These are phyloP conservation scores for Corymbia citriodora DNA, from an alignment of 441 rosid species.

Conservation along the genomic window DNA sequence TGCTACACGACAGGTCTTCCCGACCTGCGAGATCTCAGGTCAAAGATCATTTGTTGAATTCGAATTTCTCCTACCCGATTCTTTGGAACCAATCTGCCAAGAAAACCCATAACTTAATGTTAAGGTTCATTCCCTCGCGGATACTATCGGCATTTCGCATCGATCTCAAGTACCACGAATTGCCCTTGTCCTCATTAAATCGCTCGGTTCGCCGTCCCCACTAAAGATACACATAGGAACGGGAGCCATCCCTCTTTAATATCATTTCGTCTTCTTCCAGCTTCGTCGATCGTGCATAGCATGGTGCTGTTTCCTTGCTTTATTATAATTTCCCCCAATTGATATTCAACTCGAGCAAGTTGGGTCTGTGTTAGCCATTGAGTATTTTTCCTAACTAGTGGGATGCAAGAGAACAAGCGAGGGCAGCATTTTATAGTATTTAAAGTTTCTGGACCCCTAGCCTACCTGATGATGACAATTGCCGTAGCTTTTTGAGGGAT, in stretches of 20 bases:
- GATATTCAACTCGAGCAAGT: slow-evolving; percentile 1
- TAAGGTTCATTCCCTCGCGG: not conserved
- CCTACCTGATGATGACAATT: not conserved
- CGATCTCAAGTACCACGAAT: not conserved
- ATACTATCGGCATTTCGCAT: not conserved
- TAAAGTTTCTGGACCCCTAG: not conserved
- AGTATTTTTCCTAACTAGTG: not conserved
- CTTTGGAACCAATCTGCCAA: not conserved
- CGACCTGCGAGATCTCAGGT: slow-evolving; percentile 46
- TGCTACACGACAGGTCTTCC: slow-evolving; percentile 13
- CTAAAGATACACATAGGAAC: not conserved
- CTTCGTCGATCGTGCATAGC: slow-evolving; percentile 20
- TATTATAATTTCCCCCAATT: not conserved
- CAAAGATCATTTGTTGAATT: slow-evolving; percentile 48
- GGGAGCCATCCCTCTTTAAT: not conserved
- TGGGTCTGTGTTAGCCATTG: not conserved
- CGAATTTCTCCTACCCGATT: slow-evolving; percentile 3
- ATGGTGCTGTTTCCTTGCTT: slow-evolving; percentile 14
- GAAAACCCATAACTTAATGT: not conserved
- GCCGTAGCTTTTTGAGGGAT: not conserved
- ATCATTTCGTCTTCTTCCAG: not conserved
- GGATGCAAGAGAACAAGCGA: not conserved
- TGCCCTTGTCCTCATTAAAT: not conserved
- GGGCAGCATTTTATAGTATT: not conserved
- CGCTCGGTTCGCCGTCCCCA: not conserved